phyloP scores from a whole-genome alignment of 768 basidiomycete genomes.

The Rhizopogon salebrosus region DNA sequence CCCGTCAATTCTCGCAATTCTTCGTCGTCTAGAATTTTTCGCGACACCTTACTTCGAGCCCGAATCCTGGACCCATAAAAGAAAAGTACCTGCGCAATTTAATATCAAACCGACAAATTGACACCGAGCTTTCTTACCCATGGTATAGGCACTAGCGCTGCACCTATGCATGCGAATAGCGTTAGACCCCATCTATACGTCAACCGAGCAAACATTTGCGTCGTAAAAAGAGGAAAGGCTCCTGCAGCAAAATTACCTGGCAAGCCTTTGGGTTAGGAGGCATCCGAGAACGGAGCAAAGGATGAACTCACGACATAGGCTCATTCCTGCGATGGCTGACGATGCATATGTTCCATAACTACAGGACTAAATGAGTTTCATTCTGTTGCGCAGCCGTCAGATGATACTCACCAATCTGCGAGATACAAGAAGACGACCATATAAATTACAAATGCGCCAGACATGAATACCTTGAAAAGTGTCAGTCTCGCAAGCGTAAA shows the following conservation, averaged over 20 bases:
- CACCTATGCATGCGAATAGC: conserved; percentile 42
- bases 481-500: background rate
- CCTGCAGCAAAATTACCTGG: conserved; percentile 40
- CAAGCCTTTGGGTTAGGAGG: background rate
- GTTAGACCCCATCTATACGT: conserved; percentile 52
- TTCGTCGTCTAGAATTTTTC: conserved; percentile 4
- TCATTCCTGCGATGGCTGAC: conserved; percentile 57
- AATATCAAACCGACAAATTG: background rate
- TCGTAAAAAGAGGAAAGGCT: conserved; percentile 55
- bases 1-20: background rate
- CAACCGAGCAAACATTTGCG: conserved; percentile 48
- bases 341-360: conserved; percentile 54
- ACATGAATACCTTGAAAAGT: conserved; percentile 35
- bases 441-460: conserved; percentile 45
- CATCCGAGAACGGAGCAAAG: background rate
- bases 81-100: conserved; percentile 11
- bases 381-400: background rate
- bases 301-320: conserved; percentile 38
- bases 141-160: conserved; percentile 49
- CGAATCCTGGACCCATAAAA: conserved; percentile 18
- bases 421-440: conserved; percentile 48
- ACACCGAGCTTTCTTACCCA: conserved; percentile 31
- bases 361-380: background rate
- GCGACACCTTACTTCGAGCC: conserved; percentile 13
- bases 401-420: conserved; percentile 44